Conservation (phyloP, 148 eudicot species). For the Salicornia ramosissima region DNA sequence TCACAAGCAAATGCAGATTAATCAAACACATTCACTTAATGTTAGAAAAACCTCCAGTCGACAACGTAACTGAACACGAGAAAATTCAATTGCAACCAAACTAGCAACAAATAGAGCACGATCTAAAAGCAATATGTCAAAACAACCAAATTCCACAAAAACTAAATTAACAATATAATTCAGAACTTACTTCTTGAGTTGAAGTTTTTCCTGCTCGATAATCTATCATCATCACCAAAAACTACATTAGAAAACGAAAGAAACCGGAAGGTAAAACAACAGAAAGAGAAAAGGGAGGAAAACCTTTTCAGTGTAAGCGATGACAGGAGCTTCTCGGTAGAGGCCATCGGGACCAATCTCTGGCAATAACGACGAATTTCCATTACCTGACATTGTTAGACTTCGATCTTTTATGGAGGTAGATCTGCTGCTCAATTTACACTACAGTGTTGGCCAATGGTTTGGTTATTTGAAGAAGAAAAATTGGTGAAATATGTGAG, state of each 20-base stretch:
- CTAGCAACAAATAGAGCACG: too few relatives aligned
- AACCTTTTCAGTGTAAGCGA: constrained; percentile 92
- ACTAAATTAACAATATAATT: background rate
- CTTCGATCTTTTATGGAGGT: background rate
- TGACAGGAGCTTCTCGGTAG: constrained; percentile 64
- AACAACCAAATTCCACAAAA: background rate
- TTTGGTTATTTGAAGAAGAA: too few relatives aligned
- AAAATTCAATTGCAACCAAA: background rate
- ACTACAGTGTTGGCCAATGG: too few relatives aligned
- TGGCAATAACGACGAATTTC: constrained; percentile 34
- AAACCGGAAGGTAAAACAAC: background rate
- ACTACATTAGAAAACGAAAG: background rate
- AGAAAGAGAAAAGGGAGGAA: constrained; percentile 8
- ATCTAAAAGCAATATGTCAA: too few relatives aligned
- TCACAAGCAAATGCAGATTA: background rate
- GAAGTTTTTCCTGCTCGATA: constrained; percentile 18
- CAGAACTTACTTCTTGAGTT: constrained; percentile 21
- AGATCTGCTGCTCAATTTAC: constrained; percentile 2
- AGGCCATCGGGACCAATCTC: constrained; percentile 91
- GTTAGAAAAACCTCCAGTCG: too few relatives aligned
- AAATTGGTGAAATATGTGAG: too few relatives aligned
- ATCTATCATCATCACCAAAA: constrained; percentile 9
- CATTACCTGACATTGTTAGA: constrained; percentile 32
- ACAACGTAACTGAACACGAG: background rate
- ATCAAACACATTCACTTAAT: too few relatives aligned